Percentiles rank a stretch among this genome's conserved stretches.
phyloP scores from a whole-genome alignment of 345 rosid species.

The Noccaea bulbosa region DNA sequence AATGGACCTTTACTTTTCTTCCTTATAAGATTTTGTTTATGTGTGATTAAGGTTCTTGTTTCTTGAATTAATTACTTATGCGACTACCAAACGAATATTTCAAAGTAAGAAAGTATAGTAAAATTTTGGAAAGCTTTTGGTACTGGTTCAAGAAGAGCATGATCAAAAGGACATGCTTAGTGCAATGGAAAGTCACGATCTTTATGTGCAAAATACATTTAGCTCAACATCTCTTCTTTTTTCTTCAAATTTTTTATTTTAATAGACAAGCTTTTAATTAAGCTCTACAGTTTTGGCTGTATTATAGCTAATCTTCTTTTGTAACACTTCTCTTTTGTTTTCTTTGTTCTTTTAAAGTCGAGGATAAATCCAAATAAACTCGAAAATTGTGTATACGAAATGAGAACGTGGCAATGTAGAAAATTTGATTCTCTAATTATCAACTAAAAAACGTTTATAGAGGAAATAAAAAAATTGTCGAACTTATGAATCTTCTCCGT shows the following conservation, averaged over 20 bases:
- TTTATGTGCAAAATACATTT: slow-evolving; percentile 39
- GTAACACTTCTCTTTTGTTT: background rate
- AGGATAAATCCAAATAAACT: slow-evolving; percentile 39
- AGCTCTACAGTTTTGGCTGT: slow-evolving; percentile 16
- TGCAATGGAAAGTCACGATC: slow-evolving; percentile 42
- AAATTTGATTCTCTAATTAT: background rate
- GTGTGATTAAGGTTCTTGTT: slow-evolving; percentile 18
- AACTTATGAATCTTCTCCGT: slow-evolving; percentile 3
- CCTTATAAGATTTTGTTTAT: background rate
- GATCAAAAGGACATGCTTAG: slow-evolving; percentile 29
- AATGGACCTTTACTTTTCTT: slow-evolving; percentile 8
- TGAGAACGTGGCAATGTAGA: slow-evolving; percentile 37
- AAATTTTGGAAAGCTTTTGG: slow-evolving; percentile 5
- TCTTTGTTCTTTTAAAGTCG: slow-evolving; percentile 4
- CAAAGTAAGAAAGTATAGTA: background rate
- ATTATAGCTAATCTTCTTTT: slow-evolving; percentile 21
- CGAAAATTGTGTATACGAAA: slow-evolving; percentile 14
- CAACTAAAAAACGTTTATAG: slow-evolving; percentile 1
- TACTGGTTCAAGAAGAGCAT: slow-evolving; percentile 41
- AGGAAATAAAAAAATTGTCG: slow-evolving; percentile 2
- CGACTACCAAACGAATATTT: background rate
- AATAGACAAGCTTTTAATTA: background rate
- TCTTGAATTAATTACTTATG: slow-evolving; percentile 17
- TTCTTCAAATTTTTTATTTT: background rate
- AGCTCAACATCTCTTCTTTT: slow-evolving; percentile 33